Base-by-base conservation (phyloP, 495 filamentous ascomycete genomes). In the Penicillium steckii region DNA sequence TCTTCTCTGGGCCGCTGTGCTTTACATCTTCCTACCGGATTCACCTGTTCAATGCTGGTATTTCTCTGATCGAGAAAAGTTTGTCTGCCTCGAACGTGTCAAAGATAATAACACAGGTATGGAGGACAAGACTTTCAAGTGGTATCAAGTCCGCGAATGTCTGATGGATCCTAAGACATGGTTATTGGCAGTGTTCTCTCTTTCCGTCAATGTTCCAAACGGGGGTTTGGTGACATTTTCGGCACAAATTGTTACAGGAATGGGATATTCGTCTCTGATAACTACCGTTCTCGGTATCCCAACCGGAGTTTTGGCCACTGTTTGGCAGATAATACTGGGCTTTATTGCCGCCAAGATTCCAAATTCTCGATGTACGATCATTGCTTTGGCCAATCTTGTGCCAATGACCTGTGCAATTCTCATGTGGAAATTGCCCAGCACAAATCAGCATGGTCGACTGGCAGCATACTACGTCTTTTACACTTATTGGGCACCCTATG, bases 91-190 rank as follows among this genome's bases (percentile, higher is more conserved):
- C n/a, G 76, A 83, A 60, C 73, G 81, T 17, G 70, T 83, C 21
- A 68, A 74, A 6, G 67, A 70, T 9, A 82, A 85, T 51, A 73
- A 83, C 33, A 78, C 78, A 35, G 81, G 82, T 13, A 71, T 84
- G 4, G 73, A 48, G 74, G 78, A 63, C 8, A 58, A 63, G 18
- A 55, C 58, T n/a, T 78, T 80, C 54, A 76, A 69, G 51, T 72
- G 76, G 37, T 80, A 85, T 35, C 74, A 77, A 53, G 70, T 69
- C 13, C 75, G 78, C 5, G 79, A 82, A 48, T 67, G 70, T 25
- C 48, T 78, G 1, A 37, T 52, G 13, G 68, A 83, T 59, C 72
- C 74, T 0, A 77, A 77, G 61, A 78, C 66, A 1, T 71, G 66
- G 65, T 32, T 58, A 26, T 52, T 65, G 26, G 59, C 60, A n/a